Base-by-base conservation (phyloP, 805 yeast species). In the Ogataea pilisensis region DNA sequence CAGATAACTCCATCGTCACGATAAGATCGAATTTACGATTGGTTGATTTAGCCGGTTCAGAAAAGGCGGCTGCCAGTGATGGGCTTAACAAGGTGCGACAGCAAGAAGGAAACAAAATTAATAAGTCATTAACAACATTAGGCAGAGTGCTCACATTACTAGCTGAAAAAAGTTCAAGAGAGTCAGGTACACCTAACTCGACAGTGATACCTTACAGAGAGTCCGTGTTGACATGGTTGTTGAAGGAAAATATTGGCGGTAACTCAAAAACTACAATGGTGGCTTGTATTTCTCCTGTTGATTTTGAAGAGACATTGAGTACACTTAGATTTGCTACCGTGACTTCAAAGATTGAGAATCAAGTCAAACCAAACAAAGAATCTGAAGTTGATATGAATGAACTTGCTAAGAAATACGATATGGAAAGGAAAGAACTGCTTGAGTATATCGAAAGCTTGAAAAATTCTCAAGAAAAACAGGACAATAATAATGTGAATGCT, bases 211-310 rank as follows among this genome's bases (percentile, higher is more conserved):
- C 91, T 0, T 83, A 81, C 52, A 67, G 95, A 46, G 95, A 86
- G 50, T 84, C 95, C 0, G 68, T 73, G 0, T 64, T 86, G 39
- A 86, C 95, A 0, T 82, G 90, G 77, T 64, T 86, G 2, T 65
- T 86, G 46, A 81, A 80, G 53, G 91, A 85, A 49, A 79, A 78
- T 44, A 66, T 86, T 31, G 86, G 90, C 1, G 95, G 95, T 1
- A 86, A 86, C 56, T 80, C 89, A 19, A 83, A 82, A 52, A 87
- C 91, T 1, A 80, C 82, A n/a, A 85, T 86, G 93, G 70, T 86
- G n/a, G 90, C 90, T 17, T 85, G 95, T 60, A 67, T 86, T 0
- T 82, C 93, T 0, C 91, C 93, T 0, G 66, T 78, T 14, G 91
- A 84, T 52, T 82, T 77, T 58, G 90, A 85, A 17, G 95, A 86